Conservation (phyloP, 768 basidiomycete genomes). For the Phanerochaete carnosa region DNA sequence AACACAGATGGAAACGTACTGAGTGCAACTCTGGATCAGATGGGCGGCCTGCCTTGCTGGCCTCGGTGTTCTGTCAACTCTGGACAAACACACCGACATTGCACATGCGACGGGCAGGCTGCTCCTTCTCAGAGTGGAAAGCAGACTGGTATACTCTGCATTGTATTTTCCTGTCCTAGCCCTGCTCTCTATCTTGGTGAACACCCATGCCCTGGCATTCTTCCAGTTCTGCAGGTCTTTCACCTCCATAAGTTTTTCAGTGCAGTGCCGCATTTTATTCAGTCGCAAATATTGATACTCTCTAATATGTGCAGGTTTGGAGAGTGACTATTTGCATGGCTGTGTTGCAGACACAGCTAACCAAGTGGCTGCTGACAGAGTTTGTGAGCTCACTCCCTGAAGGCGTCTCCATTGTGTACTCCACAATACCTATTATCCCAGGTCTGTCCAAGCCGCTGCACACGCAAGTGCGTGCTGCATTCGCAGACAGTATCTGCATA, state of each 20-base stretch:
- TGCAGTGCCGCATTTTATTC: background rate
- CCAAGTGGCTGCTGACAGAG: conserved; percentile 19
- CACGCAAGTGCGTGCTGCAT: conserved; percentile 26
- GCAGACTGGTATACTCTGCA: conserved; percentile 4
- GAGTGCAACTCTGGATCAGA: conserved; percentile 9
- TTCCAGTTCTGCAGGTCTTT: conserved; percentile 20
- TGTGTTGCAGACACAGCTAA: conserved; percentile 31
- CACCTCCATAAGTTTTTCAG: background rate
- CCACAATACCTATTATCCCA: conserved; percentile 19
- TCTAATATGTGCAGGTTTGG: conserved; percentile 19
- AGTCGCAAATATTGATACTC: background rate
- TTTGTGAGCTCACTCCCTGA: conserved; percentile 17
- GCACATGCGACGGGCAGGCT: conserved; percentile 4
- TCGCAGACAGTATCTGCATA: conserved; percentile 22
- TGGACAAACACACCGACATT: background rate
- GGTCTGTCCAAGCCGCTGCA: conserved; percentile 25
- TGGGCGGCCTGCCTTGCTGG: conserved; percentile 7
- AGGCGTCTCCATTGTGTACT: conserved; percentile 19
- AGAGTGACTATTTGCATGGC: conserved; percentile 30
- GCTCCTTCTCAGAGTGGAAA: conserved; percentile 5
- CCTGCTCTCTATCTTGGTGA: conserved; percentile 7
- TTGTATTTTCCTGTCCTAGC: conserved; percentile 14
- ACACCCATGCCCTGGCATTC: conserved; percentile 11
- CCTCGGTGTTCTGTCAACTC: conserved; percentile 1
- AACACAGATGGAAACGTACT: conserved; percentile 4